Evolutionary conservation across 2,329 filamentous ascomycete genomes (phyloP).

Genomic region (Fusarium burgessii): DNA sequence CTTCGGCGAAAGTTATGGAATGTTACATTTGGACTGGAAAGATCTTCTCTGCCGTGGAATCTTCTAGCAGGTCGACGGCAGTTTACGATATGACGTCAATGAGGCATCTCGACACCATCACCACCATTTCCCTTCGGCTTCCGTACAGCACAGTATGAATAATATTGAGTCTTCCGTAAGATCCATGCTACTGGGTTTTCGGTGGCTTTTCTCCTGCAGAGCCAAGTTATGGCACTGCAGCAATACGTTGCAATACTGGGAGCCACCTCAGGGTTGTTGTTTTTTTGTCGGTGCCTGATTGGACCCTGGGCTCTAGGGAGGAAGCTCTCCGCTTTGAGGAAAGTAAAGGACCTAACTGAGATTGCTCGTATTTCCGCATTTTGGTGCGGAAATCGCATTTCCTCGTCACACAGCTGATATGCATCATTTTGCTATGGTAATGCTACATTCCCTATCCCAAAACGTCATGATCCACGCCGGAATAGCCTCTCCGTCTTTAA

Average conservation of each 20-base stretch:
- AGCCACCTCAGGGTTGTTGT: neutral
- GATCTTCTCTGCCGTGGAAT: slow-evolving; percentile 8
- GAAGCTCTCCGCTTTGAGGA: slow-evolving; percentile 38
- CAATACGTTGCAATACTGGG: neutral
- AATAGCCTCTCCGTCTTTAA: slow-evolving; percentile 40
- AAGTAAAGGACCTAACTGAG: neutral
- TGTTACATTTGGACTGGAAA: neutral
- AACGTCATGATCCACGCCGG: slow-evolving; percentile 23
- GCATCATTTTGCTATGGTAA: slow-evolving; percentile 5
- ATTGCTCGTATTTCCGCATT: slow-evolving; percentile 7
- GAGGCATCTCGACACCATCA: slow-evolving; percentile 35
- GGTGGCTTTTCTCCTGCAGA: neutral
- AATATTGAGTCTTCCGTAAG: neutral
- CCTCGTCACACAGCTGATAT: neutral
- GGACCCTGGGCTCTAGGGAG: slow-evolving; percentile 27
- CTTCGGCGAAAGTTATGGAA: neutral
- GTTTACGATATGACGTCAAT: slow-evolving; percentile 41
- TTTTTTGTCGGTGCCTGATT: neutral
- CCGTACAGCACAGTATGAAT: slow-evolving; percentile 8
- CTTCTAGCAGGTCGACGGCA: slow-evolving; percentile 9
- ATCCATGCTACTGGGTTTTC: slow-evolving; percentile 24
- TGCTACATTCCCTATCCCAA: neutral
- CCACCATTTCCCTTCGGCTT: slow-evolving; percentile 16
- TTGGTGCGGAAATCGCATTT: neutral
- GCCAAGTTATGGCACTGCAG: neutral